Evolutionary conservation across 192 early-diverging fungal genomes (phyloP), one percentile per base, ranked within the genome.

Genomic region (Backusella psychrophila): DNA sequence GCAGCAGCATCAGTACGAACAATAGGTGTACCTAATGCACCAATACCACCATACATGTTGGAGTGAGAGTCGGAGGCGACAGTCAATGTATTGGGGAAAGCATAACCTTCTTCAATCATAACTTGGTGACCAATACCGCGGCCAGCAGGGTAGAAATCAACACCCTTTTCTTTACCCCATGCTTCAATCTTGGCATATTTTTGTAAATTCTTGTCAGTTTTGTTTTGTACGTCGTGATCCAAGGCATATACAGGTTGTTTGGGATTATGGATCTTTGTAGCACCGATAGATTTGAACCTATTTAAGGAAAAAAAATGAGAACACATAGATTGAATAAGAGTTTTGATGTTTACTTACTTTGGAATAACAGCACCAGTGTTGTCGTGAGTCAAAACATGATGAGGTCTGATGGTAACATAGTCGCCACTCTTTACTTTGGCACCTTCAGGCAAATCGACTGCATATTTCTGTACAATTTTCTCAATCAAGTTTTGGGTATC

Each of bases 1-100:
- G 98, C 94, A 0, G 98, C 98, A 0, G 98, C 98, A 78, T 99
- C 98, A 7, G 98, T 99, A 34, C 98, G 90, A 42, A 99, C 98
- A 67, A 99, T 93, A 21, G 98, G 98, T 31, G 98, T 98, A 44
- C 98, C 98, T 68, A 99, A 85, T 66, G 91, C 90, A 38, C 96
- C 96, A 74, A 99, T 92, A 76, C 97, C 98, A 46, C 98, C 98
- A 83, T 99, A 99, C 96, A 98, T 99, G 86, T 99, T 99, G 5
- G 98, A 98, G 80, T 99, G 98, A 7, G 98, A 99, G 83, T 99
- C 98, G 1, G 96, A 97, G 1, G 96, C 98, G 4, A 99, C 97
- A 26, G 95, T 94, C 85, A 99, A 89, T 11, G 96, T 93, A 69
- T 90, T 85, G 1, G 98, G 98, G 82, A 96, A 96, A 3, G 96